Base-by-base conservation (phyloP, 345 rosid species). In the Bruguiera parviflora region DNA sequence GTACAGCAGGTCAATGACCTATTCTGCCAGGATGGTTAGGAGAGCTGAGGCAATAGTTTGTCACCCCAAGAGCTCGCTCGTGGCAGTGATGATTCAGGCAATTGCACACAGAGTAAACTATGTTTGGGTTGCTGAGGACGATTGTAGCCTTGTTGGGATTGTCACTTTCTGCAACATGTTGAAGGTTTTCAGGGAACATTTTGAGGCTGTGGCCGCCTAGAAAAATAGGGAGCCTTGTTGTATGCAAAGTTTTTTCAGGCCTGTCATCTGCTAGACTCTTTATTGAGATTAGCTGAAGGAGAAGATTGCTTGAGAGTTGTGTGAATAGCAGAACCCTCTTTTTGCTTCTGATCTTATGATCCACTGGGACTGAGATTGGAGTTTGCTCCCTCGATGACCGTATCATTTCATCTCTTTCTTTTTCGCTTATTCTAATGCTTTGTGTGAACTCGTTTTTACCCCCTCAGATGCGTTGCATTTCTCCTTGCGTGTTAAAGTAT, bases 81-180 rank as follows among this genome's bases (percentile, higher is more conserved):
- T 87, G 60, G 98, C 98, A 27, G 93, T 90, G 63, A 90, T 93
- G 98, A 82, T 93, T 33, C 97, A 93, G 69, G 97, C 98, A 43
- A 85, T 89, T 60, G 82, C 97, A 27, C 91, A 89, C 43, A 83
- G 97, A 37, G 88, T 88, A 75, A 90, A 81, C 18, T 87, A 90
- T 64, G 90, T 87, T 67, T 93, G 98, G 98, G 98, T 93, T 19
- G 59, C 79, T 9, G 95, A 94, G 47, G 85, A 89, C 1, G 97
- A 91, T 59, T 81, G 85, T 60, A 79, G 85, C 70, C 77, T 93
- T 75, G 87, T 85, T 61, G 98, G 98, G 52, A 89, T 91, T 59
- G 97, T 93, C 27, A 89, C 91, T 8, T 91, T 93, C 71, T 75
- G 77, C 37, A 81, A 81, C 59, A 83, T 93, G 80, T 71, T 93